A percentile compares a stretch with the other conserved stretches of the same genome.
These are phyloP conservation scores for Boletus vinaceobasis DNA, from an alignment of 768 basidiomycete genomes.

Conservation along the genomic window DNA sequence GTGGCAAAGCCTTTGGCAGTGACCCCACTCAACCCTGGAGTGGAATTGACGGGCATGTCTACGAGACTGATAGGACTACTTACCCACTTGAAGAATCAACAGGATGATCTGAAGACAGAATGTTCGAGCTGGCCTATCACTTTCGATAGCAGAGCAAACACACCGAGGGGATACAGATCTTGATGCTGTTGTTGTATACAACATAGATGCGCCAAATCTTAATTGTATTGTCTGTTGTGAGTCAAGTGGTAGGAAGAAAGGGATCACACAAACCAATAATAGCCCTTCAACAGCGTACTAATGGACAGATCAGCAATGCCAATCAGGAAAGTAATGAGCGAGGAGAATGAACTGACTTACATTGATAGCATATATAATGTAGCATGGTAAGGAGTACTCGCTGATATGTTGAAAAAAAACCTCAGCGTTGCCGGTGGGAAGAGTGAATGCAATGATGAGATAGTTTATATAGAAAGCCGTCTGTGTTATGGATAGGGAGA, in stretches of 20 bases:
- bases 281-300: conserved; percentile 17
- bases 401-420: not conserved
- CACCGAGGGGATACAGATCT: conserved; percentile 19
- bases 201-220: conserved; percentile 27
- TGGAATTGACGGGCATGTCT: not conserved
- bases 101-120: conserved; percentile 5
- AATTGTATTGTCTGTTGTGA: not conserved
- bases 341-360: conserved; percentile 1
- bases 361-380: conserved; percentile 18
- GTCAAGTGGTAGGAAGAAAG: not conserved
- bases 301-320: not conserved
- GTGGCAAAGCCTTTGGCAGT: conserved; percentile 11
- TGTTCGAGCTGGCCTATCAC: not conserved
- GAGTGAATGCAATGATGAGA: not conserved
- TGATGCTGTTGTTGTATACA: conserved; percentile 10
- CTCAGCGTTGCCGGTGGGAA: not conserved
- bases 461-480: not conserved
- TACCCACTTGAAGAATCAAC: conserved; percentile 14
- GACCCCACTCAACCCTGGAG: conserved; percentile 7
- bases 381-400: conserved; percentile 2
- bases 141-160: not conserved
- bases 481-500: conserved; percentile 13
- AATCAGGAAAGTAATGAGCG: not conserved
- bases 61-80: not conserved
- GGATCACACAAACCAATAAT: conserved; percentile 13